A percentile compares a stretch with the other conserved stretches of the same genome.
phyloP scores from a whole-genome alignment of 306 rosid genomes.

The Cucumis hystrix region DNA sequence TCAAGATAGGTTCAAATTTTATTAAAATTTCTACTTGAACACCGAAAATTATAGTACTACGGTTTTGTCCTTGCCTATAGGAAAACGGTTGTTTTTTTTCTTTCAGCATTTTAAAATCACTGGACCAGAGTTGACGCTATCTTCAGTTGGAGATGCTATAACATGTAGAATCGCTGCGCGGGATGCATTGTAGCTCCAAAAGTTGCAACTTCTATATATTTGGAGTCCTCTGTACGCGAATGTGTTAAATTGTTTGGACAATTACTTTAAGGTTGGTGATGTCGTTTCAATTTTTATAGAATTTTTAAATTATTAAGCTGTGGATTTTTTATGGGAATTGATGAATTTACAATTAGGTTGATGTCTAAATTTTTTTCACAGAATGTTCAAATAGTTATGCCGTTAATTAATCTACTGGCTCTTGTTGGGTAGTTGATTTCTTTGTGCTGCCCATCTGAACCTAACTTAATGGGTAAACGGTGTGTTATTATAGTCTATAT shows the following conservation, averaged over 20 bases:
- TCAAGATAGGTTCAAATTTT: background rate
- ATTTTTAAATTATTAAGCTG: background rate
- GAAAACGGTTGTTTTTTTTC: background rate
- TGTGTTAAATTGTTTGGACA: background rate
- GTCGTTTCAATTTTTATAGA: background rate
- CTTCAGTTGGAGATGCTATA: conserved; percentile 70
- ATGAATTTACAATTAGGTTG: background rate
- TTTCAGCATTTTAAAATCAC: conserved; percentile 79
- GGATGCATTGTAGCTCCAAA: conserved; percentile 51
- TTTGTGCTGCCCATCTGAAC: background rate
- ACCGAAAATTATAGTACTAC: background rate
- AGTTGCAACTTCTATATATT: background rate
- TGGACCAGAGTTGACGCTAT: conserved; percentile 48
- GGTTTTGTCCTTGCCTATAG: background rate
- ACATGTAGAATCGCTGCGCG: conserved; percentile 69
- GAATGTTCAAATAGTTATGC: background rate
- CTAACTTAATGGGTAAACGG: background rate
- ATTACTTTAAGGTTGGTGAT: background rate
- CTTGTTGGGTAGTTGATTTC: background rate
- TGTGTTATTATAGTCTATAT: no score
- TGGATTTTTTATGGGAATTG: background rate
- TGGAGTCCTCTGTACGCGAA: background rate
- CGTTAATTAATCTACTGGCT: background rate
- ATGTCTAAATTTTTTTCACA: background rate
- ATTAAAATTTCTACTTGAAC: background rate